A percentile compares a stretch with the other conserved stretches of the same genome.
Conservation (phyloP, 768 basidiomycete species). For the Russula emetica region DNA sequence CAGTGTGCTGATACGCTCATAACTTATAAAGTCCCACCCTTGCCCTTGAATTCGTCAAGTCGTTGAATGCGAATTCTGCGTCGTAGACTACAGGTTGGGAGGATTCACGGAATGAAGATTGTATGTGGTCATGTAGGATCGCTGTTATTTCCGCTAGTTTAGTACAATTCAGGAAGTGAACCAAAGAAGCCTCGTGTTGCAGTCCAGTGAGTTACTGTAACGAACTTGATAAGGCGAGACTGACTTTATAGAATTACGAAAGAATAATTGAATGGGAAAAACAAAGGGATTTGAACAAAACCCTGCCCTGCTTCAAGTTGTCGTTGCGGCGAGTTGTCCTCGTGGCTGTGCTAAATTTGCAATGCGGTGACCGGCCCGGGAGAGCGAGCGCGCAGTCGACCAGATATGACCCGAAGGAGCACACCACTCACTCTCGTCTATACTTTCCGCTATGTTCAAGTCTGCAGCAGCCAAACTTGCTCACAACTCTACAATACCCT, state of each 20-base stretch:
- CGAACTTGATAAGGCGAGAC: too few relatives aligned
- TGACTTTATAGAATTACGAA: too few relatives aligned
- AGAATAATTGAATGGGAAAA: too few relatives aligned
- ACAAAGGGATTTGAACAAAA: too few relatives aligned
- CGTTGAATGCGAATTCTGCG: conserved; percentile 8
- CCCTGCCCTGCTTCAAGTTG: too few relatives aligned
- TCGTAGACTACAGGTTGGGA: not conserved
- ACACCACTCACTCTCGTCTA: not conserved
- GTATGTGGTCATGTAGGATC: not conserved
- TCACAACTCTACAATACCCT: conserved; percentile 80
- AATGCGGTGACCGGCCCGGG: not conserved
- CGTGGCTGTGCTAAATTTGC: not conserved
- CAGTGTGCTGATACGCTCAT: conserved; percentile 7
- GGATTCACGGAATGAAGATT: not conserved
- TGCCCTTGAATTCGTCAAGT: conserved; percentile 68
- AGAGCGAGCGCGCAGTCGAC: not conserved
- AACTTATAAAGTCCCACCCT: conserved; percentile 47
- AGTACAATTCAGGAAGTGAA: too few relatives aligned
- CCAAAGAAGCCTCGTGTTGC: not conserved
- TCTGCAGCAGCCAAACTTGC: conserved; percentile 78
- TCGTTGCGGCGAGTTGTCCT: too few relatives aligned
- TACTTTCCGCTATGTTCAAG: conserved; percentile 56
- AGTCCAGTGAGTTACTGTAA: too few relatives aligned
- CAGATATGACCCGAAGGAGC: not conserved
- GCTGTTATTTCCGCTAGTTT: not conserved